Evolutionary conservation across 2,329 filamentous ascomycete species (phyloP), one percentile per base, ranked within the genome.

Genomic region (Pseudonectria buxi): DNA sequence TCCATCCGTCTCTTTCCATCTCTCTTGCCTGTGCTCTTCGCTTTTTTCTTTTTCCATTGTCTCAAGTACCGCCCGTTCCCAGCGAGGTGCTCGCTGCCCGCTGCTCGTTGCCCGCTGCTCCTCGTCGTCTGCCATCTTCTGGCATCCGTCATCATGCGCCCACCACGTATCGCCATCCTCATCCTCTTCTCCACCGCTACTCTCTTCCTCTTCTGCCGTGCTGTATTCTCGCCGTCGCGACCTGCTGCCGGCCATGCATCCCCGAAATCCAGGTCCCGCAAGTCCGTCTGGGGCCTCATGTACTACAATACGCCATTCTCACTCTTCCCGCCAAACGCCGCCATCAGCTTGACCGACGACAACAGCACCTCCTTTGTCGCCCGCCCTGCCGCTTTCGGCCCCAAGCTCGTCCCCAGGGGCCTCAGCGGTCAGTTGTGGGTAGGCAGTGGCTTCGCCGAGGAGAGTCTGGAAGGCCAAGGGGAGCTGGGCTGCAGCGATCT

Each of bases 301-400:
- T 81, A 81, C 45, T 84, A 86, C 60, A 79, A 78, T 40, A 71
- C 80, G 5, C 82, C 89, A 1, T 86, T 89, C 45, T 88, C 86
- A 14, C 78, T 98, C 14, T 98, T 98, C 58, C 89, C 90, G 4
- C 89, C 89, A 4, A 95, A 92, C 46, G 92, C 92, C 31, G 85
- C 94, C 53, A 95, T 98, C 58, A 95, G 86, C 60, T 74, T 98
- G 43, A 95, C 89, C 54, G 88, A 96, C 62, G 92, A 98, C 63
- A 98, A 98, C 62, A 95, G 87, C 49, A 98, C 92, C 10, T 94
- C 94, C 50, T 98, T 98, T 65, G 73, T 94, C 36, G 89, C 92
- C 28, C 76, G 92, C 32, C 92, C 92, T 40, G 92, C 92, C 35
- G 89, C 87, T 26, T 98, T 96, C 64, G 92, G 92, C 1, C 87